A percentile compares a stretch with the other conserved stretches of the same genome.
phyloP scores from a whole-genome alignment of 1,284 basidiomycete genomes.

The Coniferiporia weirii region DNA sequence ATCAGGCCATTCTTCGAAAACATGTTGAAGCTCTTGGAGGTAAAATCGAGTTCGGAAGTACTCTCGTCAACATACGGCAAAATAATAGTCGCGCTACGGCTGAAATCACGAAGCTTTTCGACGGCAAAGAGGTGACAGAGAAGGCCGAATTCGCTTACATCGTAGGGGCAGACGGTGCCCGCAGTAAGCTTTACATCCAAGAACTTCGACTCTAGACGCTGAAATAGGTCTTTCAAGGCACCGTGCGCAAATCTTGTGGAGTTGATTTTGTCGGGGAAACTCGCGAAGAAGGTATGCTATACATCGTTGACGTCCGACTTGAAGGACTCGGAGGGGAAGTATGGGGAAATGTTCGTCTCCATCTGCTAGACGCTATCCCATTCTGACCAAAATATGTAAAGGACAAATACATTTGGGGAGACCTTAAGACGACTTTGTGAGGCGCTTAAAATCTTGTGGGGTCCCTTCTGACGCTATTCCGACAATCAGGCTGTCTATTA shows the following conservation, averaged over 20 bases:
- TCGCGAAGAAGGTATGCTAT: slow-evolving; percentile 24
- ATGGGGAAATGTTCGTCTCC: slow-evolving; percentile 23
- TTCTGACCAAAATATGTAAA: not conserved
- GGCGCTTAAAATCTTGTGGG: not conserved
- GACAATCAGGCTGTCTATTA: not conserved
- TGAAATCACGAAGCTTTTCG: not conserved
- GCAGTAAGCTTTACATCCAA: slow-evolving; percentile 23
- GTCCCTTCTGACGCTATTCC: not conserved
- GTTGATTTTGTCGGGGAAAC: slow-evolving; percentile 43
- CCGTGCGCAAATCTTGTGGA: slow-evolving; percentile 34
- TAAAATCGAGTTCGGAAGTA: slow-evolving; percentile 11
- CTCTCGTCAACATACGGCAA: slow-evolving; percentile 9
- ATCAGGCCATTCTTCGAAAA: slow-evolving; percentile 14
- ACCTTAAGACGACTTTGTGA: slow-evolving; percentile 21
- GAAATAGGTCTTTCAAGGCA: slow-evolving; percentile 21
- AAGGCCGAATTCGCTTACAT: slow-evolving; percentile 19
- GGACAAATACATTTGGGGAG: slow-evolving; percentile 27
- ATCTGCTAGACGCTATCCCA: not conserved
- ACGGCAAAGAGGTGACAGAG: not conserved
- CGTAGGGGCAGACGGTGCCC: slow-evolving; percentile 35
- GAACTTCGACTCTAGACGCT: not conserved
- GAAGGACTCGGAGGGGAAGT: slow-evolving; percentile 28
- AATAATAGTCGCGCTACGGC: slow-evolving; percentile 5
- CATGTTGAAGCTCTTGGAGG: slow-evolving; percentile 15
- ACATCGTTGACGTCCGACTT: slow-evolving; percentile 39